A percentile compares a stretch with the other conserved stretches of the same genome.
phyloP scores from a whole-genome alignment of 2,329 filamentous ascomycete species.

The Fusarium bactridioides region DNA sequence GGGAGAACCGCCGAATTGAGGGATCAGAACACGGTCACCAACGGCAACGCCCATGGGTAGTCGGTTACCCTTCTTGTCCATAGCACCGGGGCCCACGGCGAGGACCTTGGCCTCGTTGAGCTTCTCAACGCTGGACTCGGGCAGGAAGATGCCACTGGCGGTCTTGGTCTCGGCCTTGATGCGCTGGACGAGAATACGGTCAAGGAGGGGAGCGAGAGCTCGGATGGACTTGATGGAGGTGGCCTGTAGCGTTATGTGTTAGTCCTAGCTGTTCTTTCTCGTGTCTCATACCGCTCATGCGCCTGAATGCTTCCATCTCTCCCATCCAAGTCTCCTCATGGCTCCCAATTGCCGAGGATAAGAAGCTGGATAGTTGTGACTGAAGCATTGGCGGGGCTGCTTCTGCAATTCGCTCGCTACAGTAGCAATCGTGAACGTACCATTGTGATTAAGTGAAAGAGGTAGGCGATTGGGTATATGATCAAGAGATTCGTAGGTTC shows the following conservation, averaged over 20 bases:
- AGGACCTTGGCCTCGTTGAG: slow-evolving; percentile 97
- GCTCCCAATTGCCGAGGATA: slow-evolving; percentile 35
- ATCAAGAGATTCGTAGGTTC: slow-evolving; percentile 31
- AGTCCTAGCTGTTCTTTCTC: background rate
- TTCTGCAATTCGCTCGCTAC: background rate
- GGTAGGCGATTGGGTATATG: background rate
- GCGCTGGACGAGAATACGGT: slow-evolving; percentile 98
- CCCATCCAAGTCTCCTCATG: background rate
- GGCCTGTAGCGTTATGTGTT: slow-evolving; percentile 52
- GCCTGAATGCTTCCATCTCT: background rate
- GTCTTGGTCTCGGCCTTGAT: slow-evolving; percentile 98
- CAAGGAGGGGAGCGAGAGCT: slow-evolving; percentile 91
- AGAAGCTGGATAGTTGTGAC: slow-evolving; percentile 10
- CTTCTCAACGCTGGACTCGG: slow-evolving; percentile 96
- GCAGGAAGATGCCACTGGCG: slow-evolving; percentile 95
- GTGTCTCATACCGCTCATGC: background rate
- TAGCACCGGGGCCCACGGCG: slow-evolving; percentile 87
- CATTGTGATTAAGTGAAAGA: slow-evolving; percentile 41
- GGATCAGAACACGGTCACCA: slow-evolving; percentile 95
- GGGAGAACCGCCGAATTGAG: slow-evolving; percentile 92
- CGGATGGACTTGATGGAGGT: slow-evolving; percentile 93
- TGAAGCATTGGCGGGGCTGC: slow-evolving; percentile 1
- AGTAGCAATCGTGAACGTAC: slow-evolving; percentile 31
- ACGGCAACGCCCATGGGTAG: slow-evolving; percentile 81
- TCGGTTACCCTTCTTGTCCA: slow-evolving; percentile 90